Percentiles rank a stretch among this genome's conserved stretches.
phyloP scores from a whole-genome alignment of 495 filamentous ascomycete genomes.

The Penicillium coffeae region DNA sequence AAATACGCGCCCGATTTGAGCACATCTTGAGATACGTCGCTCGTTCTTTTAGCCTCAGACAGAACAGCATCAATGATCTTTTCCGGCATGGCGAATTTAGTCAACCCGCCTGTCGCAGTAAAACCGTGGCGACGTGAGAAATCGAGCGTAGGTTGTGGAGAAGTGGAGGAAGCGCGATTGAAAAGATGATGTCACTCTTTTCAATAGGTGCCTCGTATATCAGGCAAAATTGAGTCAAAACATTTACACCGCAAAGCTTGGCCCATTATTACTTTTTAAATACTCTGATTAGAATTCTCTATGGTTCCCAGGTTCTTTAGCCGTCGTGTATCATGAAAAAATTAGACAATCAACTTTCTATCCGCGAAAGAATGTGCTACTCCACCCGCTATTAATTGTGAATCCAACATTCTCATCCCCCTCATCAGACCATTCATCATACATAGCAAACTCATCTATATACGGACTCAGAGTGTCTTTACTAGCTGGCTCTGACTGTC shows the following conservation, averaged over 20 bases:
- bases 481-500: neutral
- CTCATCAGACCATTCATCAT: neutral
- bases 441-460: neutral
- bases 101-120: too few relatives aligned
- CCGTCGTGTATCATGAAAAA: too few relatives aligned
- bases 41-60: conserved; percentile 37
- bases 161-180: too few relatives aligned
- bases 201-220: too few relatives aligned
- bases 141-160: neutral
- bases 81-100: conserved; percentile 33
- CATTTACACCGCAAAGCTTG: too few relatives aligned
- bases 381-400: neutral
- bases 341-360: too few relatives aligned
- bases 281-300: too few relatives aligned
- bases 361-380: neutral
- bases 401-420: neutral
- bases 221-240: too few relatives aligned
- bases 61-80: conserved; percentile 39
- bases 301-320: too few relatives aligned
- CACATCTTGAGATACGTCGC: conserved; percentile 54
- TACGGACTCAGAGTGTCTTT: neutral
- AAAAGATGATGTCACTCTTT: too few relatives aligned
- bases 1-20: conserved; percentile 72
- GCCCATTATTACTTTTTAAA: too few relatives aligned
- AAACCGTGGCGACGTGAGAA: neutral